Evolutionary conservation across 352 stramenopile species (phyloP), one percentile per base, ranked within the genome.

Genomic region (Phytophthora colocasiae): DNA sequence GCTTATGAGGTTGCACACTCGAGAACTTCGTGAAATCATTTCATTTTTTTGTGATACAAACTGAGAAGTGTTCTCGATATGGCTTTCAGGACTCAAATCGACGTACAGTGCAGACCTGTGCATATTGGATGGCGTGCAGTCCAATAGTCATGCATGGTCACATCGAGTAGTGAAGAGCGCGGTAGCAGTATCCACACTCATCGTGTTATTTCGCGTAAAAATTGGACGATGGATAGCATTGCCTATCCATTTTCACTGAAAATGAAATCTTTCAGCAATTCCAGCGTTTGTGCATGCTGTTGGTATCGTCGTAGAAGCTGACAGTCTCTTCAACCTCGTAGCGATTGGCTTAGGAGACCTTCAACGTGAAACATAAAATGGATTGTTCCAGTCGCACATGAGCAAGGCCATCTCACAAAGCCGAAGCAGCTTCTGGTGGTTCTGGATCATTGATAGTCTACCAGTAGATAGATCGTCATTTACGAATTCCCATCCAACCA

Each of bases 271-370:
- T 22, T 22, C 22, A 22, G 22, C 22, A 22, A 22, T 22, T 22
- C 22, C 22, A 22, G 17, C 32, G 53, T 36, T 31, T 51, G 39
- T 50, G 17, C 53, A 46, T 26, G 24, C 48, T 40, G 39, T 34
- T 34, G 8, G 10, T 9, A 34, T 8, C 31, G 8, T 11, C 31
- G 8, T 34, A 34, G 45, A 46, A 51, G 17, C 27, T 67, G 59
- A 67, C 59, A 44, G 38, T 31, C 32, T 41, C 59, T 45, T 62
- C 50, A 55, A 67, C 4, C 26, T 67, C 32, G 12, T 39, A 39
- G n/a, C 34, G 43, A 67, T 67, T 67, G 59, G 59, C 38, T 58
- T 44, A 34, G 22, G 38, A 65, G 46, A 65, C 57, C 47, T 57
- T 58, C 34, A 44, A 58, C 3, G 49, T 47, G 32, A 40, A 41